Evolutionary conservation across 2,329 filamentous ascomycete species (phyloP).

Genomic region (Cladosporium sp.): DNA sequence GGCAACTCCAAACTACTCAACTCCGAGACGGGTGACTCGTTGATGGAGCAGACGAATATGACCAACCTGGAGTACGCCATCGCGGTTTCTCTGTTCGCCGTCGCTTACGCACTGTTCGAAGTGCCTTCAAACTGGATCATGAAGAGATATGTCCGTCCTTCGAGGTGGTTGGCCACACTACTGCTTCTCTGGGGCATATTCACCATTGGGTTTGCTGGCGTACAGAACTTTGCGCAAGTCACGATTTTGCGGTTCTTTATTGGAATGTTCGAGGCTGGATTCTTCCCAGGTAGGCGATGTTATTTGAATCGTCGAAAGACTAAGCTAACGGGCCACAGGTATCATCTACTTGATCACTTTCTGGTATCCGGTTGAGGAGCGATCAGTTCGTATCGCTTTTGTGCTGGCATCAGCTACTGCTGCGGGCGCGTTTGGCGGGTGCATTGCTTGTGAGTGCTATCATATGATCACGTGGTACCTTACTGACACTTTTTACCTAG

Average conservation of each 20-base stretch:
- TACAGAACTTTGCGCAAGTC: slow-evolving; percentile 40
- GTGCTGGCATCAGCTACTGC: slow-evolving; percentile 58
- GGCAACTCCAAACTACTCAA: slow-evolving; percentile 64
- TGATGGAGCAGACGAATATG: slow-evolving; percentile 64
- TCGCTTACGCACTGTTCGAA: slow-evolving; percentile 38
- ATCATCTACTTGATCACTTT: slow-evolving; percentile 41
- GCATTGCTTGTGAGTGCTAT: slow-evolving; percentile 56
- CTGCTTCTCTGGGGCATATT: slow-evolving; percentile 44
- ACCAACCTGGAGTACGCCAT: slow-evolving; percentile 61
- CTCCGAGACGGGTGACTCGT: slow-evolving; percentile 34
- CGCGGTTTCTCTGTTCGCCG: slow-evolving; percentile 39
- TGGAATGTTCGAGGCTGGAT: slow-evolving; percentile 45
- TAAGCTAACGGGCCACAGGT: not conserved
- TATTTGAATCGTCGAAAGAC: not conserved
- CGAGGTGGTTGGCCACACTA: slow-evolving; percentile 43
- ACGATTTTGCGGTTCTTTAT: slow-evolving; percentile 41
- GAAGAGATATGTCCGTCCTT: slow-evolving; percentile 43
- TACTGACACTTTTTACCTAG: not conserved
- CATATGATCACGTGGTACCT: slow-evolving; percentile 53
- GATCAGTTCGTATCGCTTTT: slow-evolving; percentile 60
- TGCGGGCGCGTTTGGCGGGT: slow-evolving; percentile 56
- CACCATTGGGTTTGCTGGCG: slow-evolving; percentile 43
- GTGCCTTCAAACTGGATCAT: slow-evolving; percentile 44
- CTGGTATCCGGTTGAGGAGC: slow-evolving; percentile 59
- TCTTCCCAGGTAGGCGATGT: slow-evolving; percentile 36